Evolutionary conservation across 2,329 filamentous ascomycete genomes (phyloP).

Genomic region (Diaporthe eres): DNA sequence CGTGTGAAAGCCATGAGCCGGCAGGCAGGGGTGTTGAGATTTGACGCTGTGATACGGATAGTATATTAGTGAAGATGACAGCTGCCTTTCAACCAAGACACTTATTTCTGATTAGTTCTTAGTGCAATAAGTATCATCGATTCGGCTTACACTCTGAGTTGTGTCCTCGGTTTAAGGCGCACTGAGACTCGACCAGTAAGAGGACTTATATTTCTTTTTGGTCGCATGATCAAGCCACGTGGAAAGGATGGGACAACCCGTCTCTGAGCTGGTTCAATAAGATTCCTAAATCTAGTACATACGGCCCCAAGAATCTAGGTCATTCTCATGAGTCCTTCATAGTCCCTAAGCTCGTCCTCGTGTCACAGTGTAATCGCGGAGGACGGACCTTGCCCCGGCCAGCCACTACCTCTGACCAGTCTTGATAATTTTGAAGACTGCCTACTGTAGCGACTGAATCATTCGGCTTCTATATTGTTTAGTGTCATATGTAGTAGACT

Average conservation of each 20-base stretch:
- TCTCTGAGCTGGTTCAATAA: no score
- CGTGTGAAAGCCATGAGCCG: background rate
- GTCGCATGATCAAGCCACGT: no score
- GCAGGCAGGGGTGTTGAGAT: no score
- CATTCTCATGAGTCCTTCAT: background rate
- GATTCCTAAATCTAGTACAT: background rate
- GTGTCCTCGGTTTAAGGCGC: no score
- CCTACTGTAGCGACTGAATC: background rate
- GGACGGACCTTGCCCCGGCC: background rate
- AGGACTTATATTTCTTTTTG: background rate
- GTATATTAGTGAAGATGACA: background rate
- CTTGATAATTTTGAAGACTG: background rate
- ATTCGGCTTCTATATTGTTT: background rate
- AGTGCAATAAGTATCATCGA: background rate
- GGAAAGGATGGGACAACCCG: no score
- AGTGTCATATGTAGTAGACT: background rate
- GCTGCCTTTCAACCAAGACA: background rate
- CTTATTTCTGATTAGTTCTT: no score
- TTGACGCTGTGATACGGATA: background rate
- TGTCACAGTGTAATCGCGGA: background rate
- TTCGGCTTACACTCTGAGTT: no score
- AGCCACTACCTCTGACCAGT: background rate
- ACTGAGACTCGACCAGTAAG: background rate
- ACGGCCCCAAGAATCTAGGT: background rate
- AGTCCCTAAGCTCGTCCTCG: background rate